Evolutionary conservation across 805 yeast genomes (phyloP), one percentile per base, ranked within the genome.

Genomic region (Jamesozyma piceae): DNA sequence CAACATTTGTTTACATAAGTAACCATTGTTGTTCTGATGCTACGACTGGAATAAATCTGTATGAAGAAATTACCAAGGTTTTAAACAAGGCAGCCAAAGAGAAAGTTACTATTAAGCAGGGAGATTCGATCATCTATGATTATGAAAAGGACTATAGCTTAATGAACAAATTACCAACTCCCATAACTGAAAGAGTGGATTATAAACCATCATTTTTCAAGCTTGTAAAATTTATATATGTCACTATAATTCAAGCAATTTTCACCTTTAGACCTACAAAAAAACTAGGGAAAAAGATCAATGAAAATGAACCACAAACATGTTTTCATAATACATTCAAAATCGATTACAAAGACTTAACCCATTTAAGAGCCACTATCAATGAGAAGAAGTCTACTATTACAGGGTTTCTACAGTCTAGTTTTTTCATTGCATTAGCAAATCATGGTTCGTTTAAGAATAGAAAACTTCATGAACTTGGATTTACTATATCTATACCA

Each of bases 11-110:
- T 22, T 53, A 45, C 36, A 34, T 58, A 19, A 49, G 55, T 31
- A 55, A 58, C 32, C 63, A 58, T 41, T 48, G 51, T 37, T 42
- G 45, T 28, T 46, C 53, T 11, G 63, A 58, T 43, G 63, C 55
- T 6, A 43, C 40, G n/a, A 50, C 52, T 27, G 52, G 50, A 21
- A 39, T 49, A 2, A 51, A 54, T 39, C 39, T 58, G 24, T 48
- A 55, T 19, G 42, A 52, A 32, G 60, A 55, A 34, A 38, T 58
- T n/a, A 36, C 43, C 8, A 38, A 34, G 3, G 39, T 19, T 3
- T 32, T 55, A 15, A 46, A 47, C n/a, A 18, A 15, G 4, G 35
- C 19, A 11, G 14, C 19, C 22, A 14, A 18, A 2, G 10, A 17
- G 9, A 11, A 11, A 14, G 10, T 30, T 2, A 20, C 10, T 1